Evolutionary conservation across 208 protist species (phyloP), one percentile per base, ranked within the genome.

Genomic region (Trypanosoma avium): DNA sequence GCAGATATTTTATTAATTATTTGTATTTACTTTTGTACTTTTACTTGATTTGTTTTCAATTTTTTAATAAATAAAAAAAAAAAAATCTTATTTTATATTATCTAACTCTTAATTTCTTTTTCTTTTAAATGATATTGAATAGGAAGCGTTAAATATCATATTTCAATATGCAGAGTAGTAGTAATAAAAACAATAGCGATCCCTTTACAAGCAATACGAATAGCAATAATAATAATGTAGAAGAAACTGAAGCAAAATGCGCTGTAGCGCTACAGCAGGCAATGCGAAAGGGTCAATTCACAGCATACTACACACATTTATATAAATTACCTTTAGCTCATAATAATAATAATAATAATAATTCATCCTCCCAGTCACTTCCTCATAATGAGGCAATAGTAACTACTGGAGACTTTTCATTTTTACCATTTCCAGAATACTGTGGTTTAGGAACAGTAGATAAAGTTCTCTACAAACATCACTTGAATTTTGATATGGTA

Each of bases 391-490:
- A 50, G 13, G 46, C 60, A 32, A 38, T 45, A 0, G 29, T 60
- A 46, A 15, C 27, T 45, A 21, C n/a, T 45, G 79, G 84, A 3
- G 57, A 77, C 62, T 91, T 86, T 64, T 65, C 68, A 9, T 82
- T 91, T 50, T 65, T 92, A 12, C 86, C 86, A 0, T 71, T 84
- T 53, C 81, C 84, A 12, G 27, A 61, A 42, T 91, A 88, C 33
- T 79, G 74, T n/a, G 71, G 72, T 17, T 55, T 49, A 67, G 71
- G 21, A 63, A 70, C 48, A 13, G 61, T 85, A n/a, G 73, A 88
- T 36, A 77, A 76, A 42, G 82, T 83, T 12, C 60, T 92, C 17
- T 92, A 78, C 54, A 65, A 77, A 22, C 86, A 92, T 64, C 60
- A 69, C 33, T 35, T 75, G 35, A 63, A 48, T n/a, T 45, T 66